Evolutionary conservation across 108 stramenopile species (phyloP), one percentile per base, ranked within the genome.

Genomic region (Cyclostephanos invisitatus): DNA sequence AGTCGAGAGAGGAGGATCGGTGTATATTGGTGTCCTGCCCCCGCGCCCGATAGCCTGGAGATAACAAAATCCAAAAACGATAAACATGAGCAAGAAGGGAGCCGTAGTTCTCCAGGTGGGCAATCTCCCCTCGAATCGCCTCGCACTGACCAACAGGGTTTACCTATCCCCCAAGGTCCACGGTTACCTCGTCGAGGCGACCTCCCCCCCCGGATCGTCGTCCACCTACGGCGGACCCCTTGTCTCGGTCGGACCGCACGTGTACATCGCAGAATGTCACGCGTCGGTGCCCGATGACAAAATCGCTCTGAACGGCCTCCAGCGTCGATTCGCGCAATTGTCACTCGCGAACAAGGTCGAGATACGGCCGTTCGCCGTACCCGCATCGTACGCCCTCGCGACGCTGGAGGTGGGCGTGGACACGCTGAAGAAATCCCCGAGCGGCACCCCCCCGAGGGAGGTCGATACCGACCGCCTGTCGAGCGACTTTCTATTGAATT

Each of bases 401-500:
- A 72, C 85, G 0, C 53, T 96, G 62, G 87, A 88, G 36, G 25
- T 96, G 0, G 22, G 81, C 5, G 89, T 96, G 25, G 92, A 92
- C 74, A 66, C 89, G 25, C 63, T 96, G 35, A 64, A 83, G 69
- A 96, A 96, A 82, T 84, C 82, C 42, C 80, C 78, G 56, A 27
- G 50, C 35, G 63, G 74, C 1, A 80, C 75, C 35, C 87, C 84
- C 3, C 77, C 70, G 5, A 47, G 60, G 22, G 92, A 90, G 69
- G 83, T 96, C 62, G 91, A 96, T 67, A 89, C 92, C 38, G 83
- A 87, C 55, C 85, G 89, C n/a, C 69, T 96, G 56, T 91, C 89
- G 3, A 64, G 75, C 20, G 84, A 89, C 18, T 86, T 92, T 10
- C 51, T 91, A 48, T 25, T 84, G 55, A 82, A 88, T 44, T 81